Conservation (phyloP, 2,329 filamentous ascomycete species). For the Knufia fluminis region DNA sequence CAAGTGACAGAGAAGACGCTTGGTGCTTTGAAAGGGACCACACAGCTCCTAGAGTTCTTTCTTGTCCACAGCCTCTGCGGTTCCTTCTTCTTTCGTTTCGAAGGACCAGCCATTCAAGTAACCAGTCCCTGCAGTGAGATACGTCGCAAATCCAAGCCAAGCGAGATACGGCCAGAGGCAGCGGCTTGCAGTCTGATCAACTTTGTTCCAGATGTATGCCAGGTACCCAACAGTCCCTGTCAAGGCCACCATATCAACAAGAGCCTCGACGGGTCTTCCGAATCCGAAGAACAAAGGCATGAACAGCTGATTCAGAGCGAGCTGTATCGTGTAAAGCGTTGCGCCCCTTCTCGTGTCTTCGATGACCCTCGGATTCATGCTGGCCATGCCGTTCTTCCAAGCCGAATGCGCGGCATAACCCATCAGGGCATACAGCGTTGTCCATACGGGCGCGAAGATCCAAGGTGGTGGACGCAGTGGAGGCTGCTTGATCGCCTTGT, state of each 20-base stretch:
- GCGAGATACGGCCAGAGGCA: conserved; percentile 70
- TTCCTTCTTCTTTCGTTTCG: conserved; percentile 17
- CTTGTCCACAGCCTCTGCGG: background rate
- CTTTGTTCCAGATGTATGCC: conserved; percentile 63
- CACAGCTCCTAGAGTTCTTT: background rate
- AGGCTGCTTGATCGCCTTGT: conserved; percentile 35
- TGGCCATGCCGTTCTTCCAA: conserved; percentile 53
- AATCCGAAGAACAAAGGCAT: conserved; percentile 88
- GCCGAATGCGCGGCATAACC: conserved; percentile 81
- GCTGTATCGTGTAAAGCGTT: conserved; percentile 75
- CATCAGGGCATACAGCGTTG: conserved; percentile 58
- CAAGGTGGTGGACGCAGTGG: conserved; percentile 48
- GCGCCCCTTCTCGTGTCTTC: conserved; percentile 57
- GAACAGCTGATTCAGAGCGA: conserved; percentile 77
- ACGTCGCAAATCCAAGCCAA: conserved; percentile 83
- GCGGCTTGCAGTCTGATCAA: conserved; percentile 65
- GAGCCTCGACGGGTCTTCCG: conserved; percentile 62
- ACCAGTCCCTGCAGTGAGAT: conserved; percentile 63
- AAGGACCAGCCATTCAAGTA: conserved; percentile 62
- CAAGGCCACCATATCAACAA: conserved; percentile 64
- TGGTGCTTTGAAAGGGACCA: too few species aligned
- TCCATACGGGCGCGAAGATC: conserved; percentile 53
- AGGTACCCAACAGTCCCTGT: conserved; percentile 65
- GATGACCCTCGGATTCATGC: conserved; percentile 47
- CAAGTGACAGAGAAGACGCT: too few species aligned